Percentiles rank a stretch among this genome's conserved stretches.
Evolutionary conservation across 2,329 filamentous ascomycete genomes (phyloP).

Genomic region (Fusarium nodosum): DNA sequence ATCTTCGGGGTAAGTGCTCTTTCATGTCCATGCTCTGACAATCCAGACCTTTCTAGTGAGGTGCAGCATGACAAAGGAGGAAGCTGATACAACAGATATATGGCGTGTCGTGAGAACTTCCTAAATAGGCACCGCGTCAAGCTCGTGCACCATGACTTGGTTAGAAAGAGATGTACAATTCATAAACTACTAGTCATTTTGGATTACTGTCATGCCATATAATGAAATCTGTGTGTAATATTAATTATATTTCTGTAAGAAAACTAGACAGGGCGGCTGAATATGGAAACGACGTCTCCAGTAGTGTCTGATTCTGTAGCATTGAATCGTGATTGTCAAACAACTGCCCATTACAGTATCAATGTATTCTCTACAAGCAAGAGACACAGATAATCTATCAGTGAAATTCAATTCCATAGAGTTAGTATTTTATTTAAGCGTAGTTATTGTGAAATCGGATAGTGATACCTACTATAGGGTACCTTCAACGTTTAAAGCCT

Average conservation of each 20-base stretch:
- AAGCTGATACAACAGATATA: not conserved
- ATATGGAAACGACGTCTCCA: fast-evolving
- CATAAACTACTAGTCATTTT: not conserved
- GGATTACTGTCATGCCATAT: not conserved
- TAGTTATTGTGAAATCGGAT: too few relatives aligned
- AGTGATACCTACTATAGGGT: too few relatives aligned
- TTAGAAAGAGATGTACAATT: not conserved
- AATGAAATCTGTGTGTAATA: not conserved
- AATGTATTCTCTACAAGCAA: too few relatives aligned
- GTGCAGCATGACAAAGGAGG: not conserved
- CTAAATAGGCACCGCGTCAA: not conserved
- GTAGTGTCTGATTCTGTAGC: too few relatives aligned
- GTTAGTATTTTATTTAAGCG: too few relatives aligned
- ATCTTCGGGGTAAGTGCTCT: not conserved
- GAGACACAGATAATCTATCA: too few relatives aligned
- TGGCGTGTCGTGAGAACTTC: not conserved
- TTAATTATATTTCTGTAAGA: not conserved
- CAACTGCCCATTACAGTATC: too few relatives aligned
- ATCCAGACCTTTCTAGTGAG: not conserved
- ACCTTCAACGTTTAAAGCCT: too few relatives aligned
- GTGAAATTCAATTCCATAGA: too few relatives aligned
- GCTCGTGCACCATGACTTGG: not conserved
- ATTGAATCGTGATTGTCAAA: too few relatives aligned
- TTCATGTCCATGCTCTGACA: not conserved
- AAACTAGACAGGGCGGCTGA: fast-evolving